Evolutionary conservation across 768 basidiomycete genomes (phyloP), one percentile per base, ranked within the genome.

Genomic region (Inosperma sp.): DNA sequence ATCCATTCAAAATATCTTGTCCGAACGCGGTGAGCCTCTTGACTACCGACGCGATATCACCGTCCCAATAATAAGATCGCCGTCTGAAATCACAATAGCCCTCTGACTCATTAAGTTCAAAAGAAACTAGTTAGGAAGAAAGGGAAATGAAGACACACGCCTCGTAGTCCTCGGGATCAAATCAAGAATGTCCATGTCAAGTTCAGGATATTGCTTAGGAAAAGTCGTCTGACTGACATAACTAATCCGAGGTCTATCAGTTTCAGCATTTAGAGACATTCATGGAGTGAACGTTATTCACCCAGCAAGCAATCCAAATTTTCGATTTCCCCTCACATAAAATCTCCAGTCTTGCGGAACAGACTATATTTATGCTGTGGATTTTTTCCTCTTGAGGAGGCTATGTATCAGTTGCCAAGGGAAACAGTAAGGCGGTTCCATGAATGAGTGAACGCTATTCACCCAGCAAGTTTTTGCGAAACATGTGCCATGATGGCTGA

Each of bases 51-150:
- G 56, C 35, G 12, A 73, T 55, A 43, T 72, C 72, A 2, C 17
- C 19, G 9, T 56, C 52, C 71, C 68, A 72, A 53, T 66, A 72
- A 39, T 61, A 71, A 59, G 39, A 59, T 67, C 2, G 23, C 43
- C 7, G 59, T 60, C 5, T 54, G 30, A 36, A 60, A 51, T 0
- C 63, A 62, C 48, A 63, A n/a, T n/a, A 62, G 10, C 59, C 63
- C 17, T 63, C 16, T 21, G 22, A 13, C 17, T 48, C 10, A 56
- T 49, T 22, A n/a, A 30, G n/a, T 30, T 19, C 30, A 41, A 23
- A 8, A 23, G 33, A 33, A 30, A 5, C 27, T 35, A 17, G n/a
- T 21, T 8, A 26, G 23, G 22, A 48, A 14, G 16, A 10, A 9
- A 35, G 10, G 19, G 17, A 35, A 14, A 19, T 21, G 17, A 21